Evolutionary conservation across 257 asterid species (phyloP).

Genomic region (Solanum stenotomum): DNA sequence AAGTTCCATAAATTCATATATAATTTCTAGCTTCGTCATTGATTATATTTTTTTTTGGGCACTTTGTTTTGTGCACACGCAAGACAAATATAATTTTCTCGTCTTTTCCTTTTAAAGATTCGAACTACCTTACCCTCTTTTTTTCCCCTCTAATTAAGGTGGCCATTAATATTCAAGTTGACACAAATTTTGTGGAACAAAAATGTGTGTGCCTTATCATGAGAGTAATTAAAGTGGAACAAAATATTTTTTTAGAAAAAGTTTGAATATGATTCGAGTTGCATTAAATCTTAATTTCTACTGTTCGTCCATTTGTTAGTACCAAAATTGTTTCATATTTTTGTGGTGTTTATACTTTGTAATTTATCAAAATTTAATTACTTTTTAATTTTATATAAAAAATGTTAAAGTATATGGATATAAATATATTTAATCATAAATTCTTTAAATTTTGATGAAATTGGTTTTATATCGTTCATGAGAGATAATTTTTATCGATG

Average conservation of each 20-base stretch:
- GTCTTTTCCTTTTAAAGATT: background rate
- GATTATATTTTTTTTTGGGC: too few species aligned
- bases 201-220: background rate
- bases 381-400: background rate
- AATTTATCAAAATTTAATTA: background rate
- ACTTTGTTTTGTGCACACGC: background rate
- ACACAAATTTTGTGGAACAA: background rate
- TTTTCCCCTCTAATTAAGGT: background rate
- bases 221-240: background rate
- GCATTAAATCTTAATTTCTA: background rate
- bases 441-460: background rate
- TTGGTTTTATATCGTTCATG: background rate
- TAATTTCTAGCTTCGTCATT: too few species aligned
- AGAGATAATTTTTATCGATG: background rate
- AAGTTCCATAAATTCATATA: too few species aligned
- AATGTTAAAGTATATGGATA: background rate
- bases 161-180: background rate
- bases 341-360: background rate
- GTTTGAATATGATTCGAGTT: background rate
- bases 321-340: background rate
- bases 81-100: background rate
- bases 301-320: background rate
- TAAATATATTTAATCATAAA: background rate
- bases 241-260: background rate
- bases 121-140: background rate